Evolutionary conservation across 2,329 filamentous ascomycete species (phyloP).

Genomic region (Penicillium digitatum): DNA sequence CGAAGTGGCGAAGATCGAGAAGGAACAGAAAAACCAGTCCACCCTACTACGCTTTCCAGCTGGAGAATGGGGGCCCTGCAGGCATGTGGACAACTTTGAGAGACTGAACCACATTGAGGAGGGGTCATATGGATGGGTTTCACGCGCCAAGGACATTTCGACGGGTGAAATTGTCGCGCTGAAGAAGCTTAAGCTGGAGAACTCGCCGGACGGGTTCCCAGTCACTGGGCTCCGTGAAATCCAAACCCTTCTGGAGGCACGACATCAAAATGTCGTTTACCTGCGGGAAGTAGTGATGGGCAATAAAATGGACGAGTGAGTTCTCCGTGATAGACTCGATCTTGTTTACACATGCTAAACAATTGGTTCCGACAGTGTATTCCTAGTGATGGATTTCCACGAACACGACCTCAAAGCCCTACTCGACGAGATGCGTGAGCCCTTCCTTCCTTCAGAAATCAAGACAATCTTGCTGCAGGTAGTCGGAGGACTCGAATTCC

Average conservation of each 20-base stretch:
- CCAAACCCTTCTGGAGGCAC: conserved; percentile 76
- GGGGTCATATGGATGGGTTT: conserved; percentile 92
- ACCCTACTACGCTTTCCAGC: conserved; percentile 69
- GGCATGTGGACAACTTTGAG: conserved; percentile 83
- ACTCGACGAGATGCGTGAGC: conserved; percentile 89
- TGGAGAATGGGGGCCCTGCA: conserved; percentile 64
- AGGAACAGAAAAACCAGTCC: conserved; percentile 39
- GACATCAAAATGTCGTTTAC: conserved; percentile 76
- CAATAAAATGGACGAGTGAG: conserved; percentile 57
- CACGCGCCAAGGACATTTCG: conserved; percentile 68
- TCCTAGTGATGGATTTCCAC: conserved; percentile 93
- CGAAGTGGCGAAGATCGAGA: conserved; percentile 15
- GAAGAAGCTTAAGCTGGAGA: conserved; percentile 89
- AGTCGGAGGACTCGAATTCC: conserved; percentile 71
- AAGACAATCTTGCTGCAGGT: conserved; percentile 88
- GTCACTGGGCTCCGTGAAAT: conserved; percentile 93
- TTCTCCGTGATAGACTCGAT: conserved; percentile 3
- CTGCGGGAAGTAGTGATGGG: conserved; percentile 82
- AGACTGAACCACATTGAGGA: conserved; percentile 96
- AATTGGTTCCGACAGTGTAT: conserved; percentile 57
- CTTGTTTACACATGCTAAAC: not conserved
- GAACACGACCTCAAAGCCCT: conserved; percentile 95
- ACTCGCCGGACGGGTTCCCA: conserved; percentile 74
- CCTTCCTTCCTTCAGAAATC: conserved; percentile 85
- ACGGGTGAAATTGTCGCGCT: conserved; percentile 82